Conservation (phyloP, 768 basidiomycete genomes). For the Termitomyces sp. region DNA sequence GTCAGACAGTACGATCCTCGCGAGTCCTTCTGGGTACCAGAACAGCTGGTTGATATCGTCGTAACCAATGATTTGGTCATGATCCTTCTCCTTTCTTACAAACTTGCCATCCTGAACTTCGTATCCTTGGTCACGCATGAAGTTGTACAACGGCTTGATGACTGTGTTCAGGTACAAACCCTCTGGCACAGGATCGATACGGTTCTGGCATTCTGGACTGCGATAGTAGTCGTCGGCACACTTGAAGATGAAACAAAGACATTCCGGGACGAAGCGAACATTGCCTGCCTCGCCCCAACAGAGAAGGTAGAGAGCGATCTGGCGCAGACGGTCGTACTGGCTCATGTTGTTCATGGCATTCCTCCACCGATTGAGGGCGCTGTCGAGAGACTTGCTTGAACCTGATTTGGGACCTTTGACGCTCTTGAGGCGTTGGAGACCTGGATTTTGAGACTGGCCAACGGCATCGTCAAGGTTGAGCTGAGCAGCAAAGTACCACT, state of each 20-base stretch:
- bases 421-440: constrained; percentile 82
- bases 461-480: constrained; percentile 99
- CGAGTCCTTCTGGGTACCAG: constrained; percentile 99
- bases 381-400: constrained; percentile 80
- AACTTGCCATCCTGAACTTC: constrained; percentile 95
- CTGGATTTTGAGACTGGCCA: constrained; percentile 91
- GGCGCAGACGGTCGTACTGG: constrained; percentile 95
- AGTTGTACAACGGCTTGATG: constrained; percentile 92
- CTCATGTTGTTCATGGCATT: constrained; percentile 99
- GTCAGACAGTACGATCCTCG: constrained; percentile 85
- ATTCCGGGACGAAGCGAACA: constrained; percentile 95
- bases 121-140: constrained; percentile 97
- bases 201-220: constrained; percentile 95
- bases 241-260: constrained; percentile 99
- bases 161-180: constrained; percentile 89
- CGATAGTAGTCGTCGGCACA: constrained; percentile 99
- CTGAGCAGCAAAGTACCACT: constrained; percentile 99
- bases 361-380: constrained; percentile 91
- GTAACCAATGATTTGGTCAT: constrained; percentile 96
- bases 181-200: constrained; percentile 89
- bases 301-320: constrained; percentile 92
- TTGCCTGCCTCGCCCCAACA: constrained; percentile 99
- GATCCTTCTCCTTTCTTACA: constrained; percentile 90
- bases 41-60: constrained; percentile 99
- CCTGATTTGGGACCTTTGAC: constrained; percentile 60